These are phyloP conservation scores for Graphilbum fragrans DNA, from an alignment of 2,329 filamentous ascomycete species.

Conservation along the genomic window DNA sequence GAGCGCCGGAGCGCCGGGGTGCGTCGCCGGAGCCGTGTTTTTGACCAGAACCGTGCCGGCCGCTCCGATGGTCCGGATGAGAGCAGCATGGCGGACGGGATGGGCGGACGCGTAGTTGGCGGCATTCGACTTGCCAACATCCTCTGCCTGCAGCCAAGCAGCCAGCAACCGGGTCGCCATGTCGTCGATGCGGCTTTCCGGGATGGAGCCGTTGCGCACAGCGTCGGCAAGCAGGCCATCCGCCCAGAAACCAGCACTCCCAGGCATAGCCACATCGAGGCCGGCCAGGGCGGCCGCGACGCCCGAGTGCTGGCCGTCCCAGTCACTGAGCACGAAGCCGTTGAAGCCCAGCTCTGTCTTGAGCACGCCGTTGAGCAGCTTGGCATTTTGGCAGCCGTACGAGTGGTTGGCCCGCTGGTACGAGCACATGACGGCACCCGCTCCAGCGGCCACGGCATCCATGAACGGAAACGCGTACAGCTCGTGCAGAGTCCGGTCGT, in stretches of 20 bases:
- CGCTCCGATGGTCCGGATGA: conserved; percentile 40
- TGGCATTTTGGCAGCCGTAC: conserved; percentile 63
- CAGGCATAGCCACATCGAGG: conserved; percentile 60
- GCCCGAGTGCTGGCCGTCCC: conserved; percentile 52
- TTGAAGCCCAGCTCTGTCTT: conserved; percentile 53
- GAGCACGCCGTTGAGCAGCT: conserved; percentile 55
- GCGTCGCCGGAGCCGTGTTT: conserved; percentile 45
- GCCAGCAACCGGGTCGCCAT: conserved; percentile 59
- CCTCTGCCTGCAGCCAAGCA: conserved; percentile 23
- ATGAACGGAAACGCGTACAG: conserved; percentile 56
- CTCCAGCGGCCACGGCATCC: conserved; percentile 45
- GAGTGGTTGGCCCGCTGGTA: conserved; percentile 63
- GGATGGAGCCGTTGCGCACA: conserved; percentile 65
- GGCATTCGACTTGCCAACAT: conserved; percentile 21
- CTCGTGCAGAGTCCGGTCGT: conserved; percentile 54
- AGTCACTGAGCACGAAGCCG: conserved; percentile 58
- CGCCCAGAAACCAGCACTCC: conserved; percentile 41
- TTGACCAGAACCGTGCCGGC: conserved; percentile 46
- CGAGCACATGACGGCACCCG: conserved; percentile 51
- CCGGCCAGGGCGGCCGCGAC: conserved; percentile 43
- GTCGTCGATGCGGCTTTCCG: conserved; percentile 59
- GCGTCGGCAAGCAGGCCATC: conserved; percentile 54
- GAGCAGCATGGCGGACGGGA: conserved; percentile 21
- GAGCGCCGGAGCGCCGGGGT: conserved; percentile 28
- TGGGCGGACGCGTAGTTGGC: not conserved